phyloP scores from a whole-genome alignment of 257 asterid species.

The Solanum virginianum region DNA sequence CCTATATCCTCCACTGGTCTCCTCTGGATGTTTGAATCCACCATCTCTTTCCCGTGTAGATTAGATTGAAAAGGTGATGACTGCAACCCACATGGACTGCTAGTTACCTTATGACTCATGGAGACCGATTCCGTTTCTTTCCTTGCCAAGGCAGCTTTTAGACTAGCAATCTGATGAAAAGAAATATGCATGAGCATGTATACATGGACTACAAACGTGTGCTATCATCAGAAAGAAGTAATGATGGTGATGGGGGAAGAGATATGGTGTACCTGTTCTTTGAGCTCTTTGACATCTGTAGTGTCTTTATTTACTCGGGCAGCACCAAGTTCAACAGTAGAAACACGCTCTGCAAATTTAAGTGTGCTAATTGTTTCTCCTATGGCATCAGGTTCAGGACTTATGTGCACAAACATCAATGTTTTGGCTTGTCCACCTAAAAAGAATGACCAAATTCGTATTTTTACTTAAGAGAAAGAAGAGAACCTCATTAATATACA shows the following conservation, averaged over 20 bases:
- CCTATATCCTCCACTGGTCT: constrained; percentile 88
- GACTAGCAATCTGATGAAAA: constrained; percentile 49
- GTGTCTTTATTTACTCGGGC: constrained; percentile 84
- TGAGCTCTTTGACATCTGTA: constrained; percentile 79
- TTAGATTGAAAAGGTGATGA: constrained; percentile 28
- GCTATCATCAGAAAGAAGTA: not conserved
- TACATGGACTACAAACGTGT: not conserved
- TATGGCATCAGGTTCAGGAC: constrained; percentile 82
- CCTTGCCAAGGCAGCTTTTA: constrained; percentile 70
- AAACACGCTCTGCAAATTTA: constrained; percentile 96
- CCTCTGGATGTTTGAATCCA: constrained; percentile 37
- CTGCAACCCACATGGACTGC: constrained; percentile 45
- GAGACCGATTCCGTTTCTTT: constrained; percentile 45
- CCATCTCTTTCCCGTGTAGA: constrained; percentile 30
- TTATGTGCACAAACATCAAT: constrained; percentile 90
- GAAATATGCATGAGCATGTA: not conserved
- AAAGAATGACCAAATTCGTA: not conserved
- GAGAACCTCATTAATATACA: not conserved
- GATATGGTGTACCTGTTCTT: constrained; percentile 56
- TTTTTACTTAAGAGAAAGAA: not conserved
- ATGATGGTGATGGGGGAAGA: not conserved
- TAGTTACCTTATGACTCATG: constrained; percentile 28
- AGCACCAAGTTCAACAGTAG: constrained; percentile 97
- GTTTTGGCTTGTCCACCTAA: constrained; percentile 98
- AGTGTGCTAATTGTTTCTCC: constrained; percentile 97